phyloP scores from a whole-genome alignment of 2,329 filamentous ascomycete species.

The Trichothecium roseum region DNA sequence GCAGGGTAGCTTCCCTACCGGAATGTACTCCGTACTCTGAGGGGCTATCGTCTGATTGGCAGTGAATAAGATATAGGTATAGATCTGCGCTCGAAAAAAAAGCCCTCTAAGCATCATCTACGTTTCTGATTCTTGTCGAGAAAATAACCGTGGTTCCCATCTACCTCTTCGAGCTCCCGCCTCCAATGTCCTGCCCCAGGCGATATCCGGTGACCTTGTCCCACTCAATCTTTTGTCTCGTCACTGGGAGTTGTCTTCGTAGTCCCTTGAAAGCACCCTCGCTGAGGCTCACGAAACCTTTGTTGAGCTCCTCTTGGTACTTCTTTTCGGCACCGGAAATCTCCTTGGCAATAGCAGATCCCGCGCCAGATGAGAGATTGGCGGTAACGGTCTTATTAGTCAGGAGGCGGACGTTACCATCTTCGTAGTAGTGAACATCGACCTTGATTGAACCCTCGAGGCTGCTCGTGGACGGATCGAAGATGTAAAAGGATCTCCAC shows the following conservation, averaged over 20 bases:
- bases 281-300: conserved; percentile 75
- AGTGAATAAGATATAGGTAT: too few species aligned
- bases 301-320: conserved; percentile 94
- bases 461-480: conserved; percentile 55
- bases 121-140: not conserved
- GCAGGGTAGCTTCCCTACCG: too few species aligned
- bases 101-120: not conserved
- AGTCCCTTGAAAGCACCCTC: conserved; percentile 94
- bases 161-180: conserved; percentile 48
- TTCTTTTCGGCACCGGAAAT: conserved; percentile 76
- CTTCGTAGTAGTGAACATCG: conserved; percentile 98
- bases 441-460: conserved; percentile 79
- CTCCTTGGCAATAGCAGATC: conserved; percentile 62
- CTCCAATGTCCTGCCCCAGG: conserved; percentile 69
- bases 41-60: too few species aligned
- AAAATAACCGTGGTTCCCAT: not conserved
- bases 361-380: conserved; percentile 50
- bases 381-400: conserved; percentile 69
- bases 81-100: not conserved
- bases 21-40: too few species aligned
- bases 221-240: conserved; percentile 98
- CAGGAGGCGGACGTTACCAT: conserved; percentile 88
- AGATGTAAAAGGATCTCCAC: conserved; percentile 83
- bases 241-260: conserved; percentile 87
- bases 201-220: conserved; percentile 94